Evolutionary conservation across 2,329 filamentous ascomycete genomes (phyloP), one percentile per base, ranked within the genome.

Genomic region (Dactylellina drechsleri): DNA sequence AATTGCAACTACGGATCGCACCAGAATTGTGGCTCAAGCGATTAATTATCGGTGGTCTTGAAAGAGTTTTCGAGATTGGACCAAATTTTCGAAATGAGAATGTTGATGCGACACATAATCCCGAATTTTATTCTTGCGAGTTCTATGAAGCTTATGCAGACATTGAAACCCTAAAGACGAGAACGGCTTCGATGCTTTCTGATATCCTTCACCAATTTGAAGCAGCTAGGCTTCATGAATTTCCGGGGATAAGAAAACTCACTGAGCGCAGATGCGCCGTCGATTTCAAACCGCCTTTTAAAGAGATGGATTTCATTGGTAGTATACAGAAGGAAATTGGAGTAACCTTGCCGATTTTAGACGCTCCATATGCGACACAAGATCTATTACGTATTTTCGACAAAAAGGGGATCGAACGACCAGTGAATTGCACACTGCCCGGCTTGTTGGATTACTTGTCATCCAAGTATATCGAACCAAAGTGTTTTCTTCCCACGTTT

Each of bases 51-150:
- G 94, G 93, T 58, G 94, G 93, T 1, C 89, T 98, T 76, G 91
- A 96, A 79, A 89, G 86, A 76, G 89, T 99, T 26, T 99, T 96
- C 80, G 95, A 99, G 82, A 93, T 99, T 77, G 95, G 95, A 0
- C 90, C 92, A 2, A 89, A 89, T 12, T 99, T 99, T 82, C 88
- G 95, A 50, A 99, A 99, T 81, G 95, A 99, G 83, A 92, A 92
- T 81, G 83, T 97, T 41, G 93, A 97, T 81, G 87, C 87, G 31
- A 97, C 92, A 0, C 95, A 99, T 81, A 99, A 99, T 80, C 94
- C 95, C 0, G 95, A 99, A 81, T 99, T 98, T 83, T 95, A 92
- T 52, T 98, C 92, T 74, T 98, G 94, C 84, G 95, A 99, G 83
- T 98, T 97, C 83, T 99, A 99, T 83, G 90, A 91, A 76, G 90